Evolutionary conservation across 2,329 filamentous ascomycete species (phyloP).

Genomic region (Cercospora sp.): DNA sequence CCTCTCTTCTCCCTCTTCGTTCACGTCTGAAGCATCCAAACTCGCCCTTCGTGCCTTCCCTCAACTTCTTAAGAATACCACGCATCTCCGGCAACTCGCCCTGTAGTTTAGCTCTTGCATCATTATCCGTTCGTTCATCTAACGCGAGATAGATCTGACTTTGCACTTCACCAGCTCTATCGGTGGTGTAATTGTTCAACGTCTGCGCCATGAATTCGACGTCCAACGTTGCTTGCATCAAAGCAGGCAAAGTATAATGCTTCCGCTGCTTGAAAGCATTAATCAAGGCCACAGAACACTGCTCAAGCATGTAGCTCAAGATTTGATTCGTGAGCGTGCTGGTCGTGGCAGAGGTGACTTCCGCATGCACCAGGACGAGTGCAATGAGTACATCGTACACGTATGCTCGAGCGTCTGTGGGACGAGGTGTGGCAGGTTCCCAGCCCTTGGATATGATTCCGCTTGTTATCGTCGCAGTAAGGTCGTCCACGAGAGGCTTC

Average conservation of each 20-base stretch:
- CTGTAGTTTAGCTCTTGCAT: constrained; percentile 76
- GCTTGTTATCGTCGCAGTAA: constrained; percentile 68
- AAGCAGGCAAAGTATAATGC: constrained; percentile 72
- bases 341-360: constrained; percentile 50
- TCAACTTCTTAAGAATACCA: constrained; percentile 76
- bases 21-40: constrained; percentile 53
- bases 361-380: constrained; percentile 84
- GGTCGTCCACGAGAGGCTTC: constrained; percentile 66
- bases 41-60: constrained; percentile 78
- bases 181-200: constrained; percentile 82
- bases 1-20: constrained; percentile 15
- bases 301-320: constrained; percentile 81
- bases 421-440: constrained; percentile 51
- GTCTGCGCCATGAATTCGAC: constrained; percentile 97
- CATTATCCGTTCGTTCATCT: constrained; percentile 84
- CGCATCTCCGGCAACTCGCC: constrained; percentile 88
- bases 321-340: constrained; percentile 75
- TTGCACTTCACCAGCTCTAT: constrained; percentile 77
- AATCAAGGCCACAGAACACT: constrained; percentile 76
- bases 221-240: constrained; percentile 97
- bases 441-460: constrained; percentile 73
- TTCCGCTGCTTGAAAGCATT: constrained; percentile 67
- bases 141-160: constrained; percentile 89
- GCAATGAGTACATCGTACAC: constrained; percentile 82
- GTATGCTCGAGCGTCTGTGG: constrained; percentile 79